Base-by-base conservation (phyloP, 176 grass and related monocot genomes). In the Ananas comosus region DNA sequence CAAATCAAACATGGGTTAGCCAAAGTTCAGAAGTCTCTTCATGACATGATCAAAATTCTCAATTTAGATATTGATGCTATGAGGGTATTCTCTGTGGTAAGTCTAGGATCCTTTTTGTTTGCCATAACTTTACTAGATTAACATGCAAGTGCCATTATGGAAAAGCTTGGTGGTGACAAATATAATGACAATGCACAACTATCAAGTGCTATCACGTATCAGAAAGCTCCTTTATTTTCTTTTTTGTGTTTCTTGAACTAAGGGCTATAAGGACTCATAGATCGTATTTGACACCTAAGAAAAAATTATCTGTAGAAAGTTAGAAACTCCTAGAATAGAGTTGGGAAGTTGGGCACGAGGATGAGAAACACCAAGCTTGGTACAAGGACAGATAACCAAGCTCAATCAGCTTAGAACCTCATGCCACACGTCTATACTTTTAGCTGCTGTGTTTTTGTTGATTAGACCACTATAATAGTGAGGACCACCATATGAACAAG, bases 1-100 rank as follows among this genome's bases (percentile, higher is more conserved):
- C 84, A 91, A 74, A 75, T 81, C 73, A 84, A 87, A 80, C 72
- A 82, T 61, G 50, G 56, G 17, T 51, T 91, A 24, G 77, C 64
- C 48, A 86, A 84, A 79, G 76, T 83, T 68, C 80, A 87, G 69
- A 87, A 87, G 61, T 65, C 65, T 64, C 78, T 91, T 42, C 88
- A 85, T 70, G 88, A 87, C 52, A 84, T 91, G 88, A 91, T 84
- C 47, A 91, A 85, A 84, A 64, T 76, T 61, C 75, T 85, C 22
- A 84, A 77, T 79, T 65, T 91, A 73, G 79, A 87, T 51, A 80
- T 74, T 64, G 77, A 80, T 27, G 57, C 72, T 61, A 69, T 71
- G 13, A 65, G 13, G 58, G 64, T 76, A 75, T 79, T 87, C 51
- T 72, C 57, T 68, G 72, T 74, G 88, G 88, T 89, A 85, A 70